A percentile compares a stretch with the other conserved stretches of the same genome.
Conservation (phyloP, 2,329 filamentous ascomycete species). For the Botryotinia globosa region DNA sequence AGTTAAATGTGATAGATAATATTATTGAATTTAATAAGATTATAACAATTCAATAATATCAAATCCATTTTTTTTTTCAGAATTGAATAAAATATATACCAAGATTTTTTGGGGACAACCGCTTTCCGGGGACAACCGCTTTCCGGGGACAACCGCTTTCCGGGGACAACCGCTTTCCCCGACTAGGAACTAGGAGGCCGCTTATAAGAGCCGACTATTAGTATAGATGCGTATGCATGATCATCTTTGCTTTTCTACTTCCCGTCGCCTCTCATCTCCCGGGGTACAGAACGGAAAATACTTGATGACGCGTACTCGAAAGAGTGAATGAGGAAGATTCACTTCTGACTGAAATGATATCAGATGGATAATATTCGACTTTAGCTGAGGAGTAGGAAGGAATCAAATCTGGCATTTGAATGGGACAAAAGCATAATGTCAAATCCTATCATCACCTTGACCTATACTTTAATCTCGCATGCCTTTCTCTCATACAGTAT, state of each 20-base stretch:
- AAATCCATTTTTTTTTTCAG: too few species aligned
- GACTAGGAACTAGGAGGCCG: too few species aligned
- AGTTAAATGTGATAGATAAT: too few species aligned
- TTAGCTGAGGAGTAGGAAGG: neutral
- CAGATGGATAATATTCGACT: accelerated
- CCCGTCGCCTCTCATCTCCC: neutral
- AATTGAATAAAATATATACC: too few species aligned
- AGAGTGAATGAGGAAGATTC: neutral
- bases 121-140: too few species aligned
- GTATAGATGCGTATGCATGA: neutral
- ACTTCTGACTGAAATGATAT: neutral
- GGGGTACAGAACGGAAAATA: neutral
- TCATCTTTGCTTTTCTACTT: neutral
- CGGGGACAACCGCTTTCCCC: too few species aligned
- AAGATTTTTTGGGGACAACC: too few species aligned
- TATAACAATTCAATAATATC: too few species aligned
- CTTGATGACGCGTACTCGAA: neutral
- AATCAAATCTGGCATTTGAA: neutral
- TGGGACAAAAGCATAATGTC: neutral
- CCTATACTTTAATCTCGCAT: neutral
- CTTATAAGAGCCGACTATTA: too few species aligned
- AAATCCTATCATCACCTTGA: neutral
- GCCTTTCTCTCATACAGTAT: neutral
- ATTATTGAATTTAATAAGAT: too few species aligned
- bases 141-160: too few species aligned